Evolutionary conservation across 169 alveolate species (phyloP).

Genomic region (Plasmodium coatneyi): DNA sequence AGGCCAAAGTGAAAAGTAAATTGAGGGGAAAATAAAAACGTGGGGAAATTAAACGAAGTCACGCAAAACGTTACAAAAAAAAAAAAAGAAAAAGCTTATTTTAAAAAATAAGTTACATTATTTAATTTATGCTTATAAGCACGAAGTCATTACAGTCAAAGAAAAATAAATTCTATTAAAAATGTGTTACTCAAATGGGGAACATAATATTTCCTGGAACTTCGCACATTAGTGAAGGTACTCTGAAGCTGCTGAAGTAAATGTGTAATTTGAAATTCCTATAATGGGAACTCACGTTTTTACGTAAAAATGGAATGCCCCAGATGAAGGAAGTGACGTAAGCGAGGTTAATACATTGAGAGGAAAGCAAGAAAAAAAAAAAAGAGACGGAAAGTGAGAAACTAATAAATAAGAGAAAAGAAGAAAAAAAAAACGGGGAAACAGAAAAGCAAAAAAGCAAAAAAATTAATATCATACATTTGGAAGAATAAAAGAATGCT

Average conservation of each 20-base stretch:
- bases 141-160: not conserved
- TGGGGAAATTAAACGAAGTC: conserved; percentile 15
- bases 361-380: not conserved
- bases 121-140: conserved; percentile 18
- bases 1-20: not conserved
- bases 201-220: not conserved
- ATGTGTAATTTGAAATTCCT: conserved; percentile 29
- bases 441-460: not conserved
- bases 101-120: not conserved
- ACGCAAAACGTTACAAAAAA: not conserved
- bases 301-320: not conserved
- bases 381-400: not conserved
- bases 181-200: conserved; percentile 4
- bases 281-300: not conserved
- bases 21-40: not conserved
- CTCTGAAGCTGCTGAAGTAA: not conserved
- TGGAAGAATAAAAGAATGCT: not conserved
- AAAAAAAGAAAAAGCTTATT: not conserved
- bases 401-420: not conserved
- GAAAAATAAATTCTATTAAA: not conserved
- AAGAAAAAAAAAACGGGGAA: not conserved
- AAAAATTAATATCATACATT: conserved; percentile 6
- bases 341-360: not conserved
- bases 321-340: not conserved
- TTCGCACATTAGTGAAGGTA: not conserved